Conservation (phyloP, 2,329 filamentous ascomycete genomes). For the Colletotrichum australisinense region DNA sequence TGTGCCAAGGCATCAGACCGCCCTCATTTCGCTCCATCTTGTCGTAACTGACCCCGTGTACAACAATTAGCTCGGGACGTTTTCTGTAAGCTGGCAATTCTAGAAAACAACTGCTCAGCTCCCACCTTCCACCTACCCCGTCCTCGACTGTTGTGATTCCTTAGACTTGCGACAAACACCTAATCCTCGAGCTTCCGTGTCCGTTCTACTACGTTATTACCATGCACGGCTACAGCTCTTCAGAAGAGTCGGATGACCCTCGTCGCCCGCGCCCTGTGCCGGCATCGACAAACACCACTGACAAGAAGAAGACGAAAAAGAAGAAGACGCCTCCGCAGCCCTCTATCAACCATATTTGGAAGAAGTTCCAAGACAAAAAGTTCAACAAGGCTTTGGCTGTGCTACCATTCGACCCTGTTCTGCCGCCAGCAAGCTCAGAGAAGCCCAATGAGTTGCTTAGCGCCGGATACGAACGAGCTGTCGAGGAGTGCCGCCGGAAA, state of each 20-base stretch:
- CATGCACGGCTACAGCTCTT: constrained; percentile 62
- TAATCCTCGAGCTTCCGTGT: neutral
- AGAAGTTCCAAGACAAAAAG: constrained; percentile 66
- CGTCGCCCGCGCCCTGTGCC: constrained; percentile 50
- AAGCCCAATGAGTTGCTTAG: constrained; percentile 70
- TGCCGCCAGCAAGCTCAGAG: constrained; percentile 59
- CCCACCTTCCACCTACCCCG: neutral
- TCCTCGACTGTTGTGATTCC: neutral
- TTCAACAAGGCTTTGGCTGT: constrained; percentile 75
- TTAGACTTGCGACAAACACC: neutral
- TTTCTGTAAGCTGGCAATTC: neutral
- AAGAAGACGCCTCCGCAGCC: constrained; percentile 72
- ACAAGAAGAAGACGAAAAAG: constrained; percentile 67
- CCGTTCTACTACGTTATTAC: neutral
- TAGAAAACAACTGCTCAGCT: constrained; percentile 2
- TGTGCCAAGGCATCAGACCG: constrained; percentile 1
- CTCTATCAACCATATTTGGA: constrained; percentile 76
- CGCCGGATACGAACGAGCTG: constrained; percentile 72
- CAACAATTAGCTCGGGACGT: neutral
- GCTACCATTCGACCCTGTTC: constrained; percentile 72
- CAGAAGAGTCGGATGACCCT: constrained; percentile 61
- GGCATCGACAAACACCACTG: constrained; percentile 46
- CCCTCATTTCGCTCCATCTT: neutral
- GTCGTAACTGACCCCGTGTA: constrained; percentile 12
- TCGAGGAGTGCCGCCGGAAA: constrained; percentile 71